Evolutionary conservation across 495 filamentous ascomycete species (phyloP).

Genomic region (Hypomontagnella submonticulosa): DNA sequence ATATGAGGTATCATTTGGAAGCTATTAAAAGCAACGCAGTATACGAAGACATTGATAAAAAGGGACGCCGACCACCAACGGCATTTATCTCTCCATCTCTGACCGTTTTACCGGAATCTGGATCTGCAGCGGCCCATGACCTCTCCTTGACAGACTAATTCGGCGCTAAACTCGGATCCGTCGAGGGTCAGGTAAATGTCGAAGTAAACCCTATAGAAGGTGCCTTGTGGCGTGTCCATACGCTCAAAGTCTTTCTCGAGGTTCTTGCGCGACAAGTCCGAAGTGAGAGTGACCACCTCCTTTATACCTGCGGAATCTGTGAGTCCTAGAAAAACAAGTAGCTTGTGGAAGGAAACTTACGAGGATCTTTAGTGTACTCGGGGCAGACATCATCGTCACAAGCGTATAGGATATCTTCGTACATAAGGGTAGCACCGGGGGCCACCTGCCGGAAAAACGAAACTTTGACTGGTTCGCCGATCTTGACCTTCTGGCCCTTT

Average conservation of each 20-base stretch:
- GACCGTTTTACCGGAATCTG: slow-evolving; percentile 71
- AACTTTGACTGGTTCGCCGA: slow-evolving; percentile 98
- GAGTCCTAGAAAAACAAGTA: slow-evolving; percentile 32
- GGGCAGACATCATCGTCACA: slow-evolving; percentile 98
- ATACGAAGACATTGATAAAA: slow-evolving; percentile 29
- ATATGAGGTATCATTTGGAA: slow-evolving; percentile 41
- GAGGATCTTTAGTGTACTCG: slow-evolving; percentile 98
- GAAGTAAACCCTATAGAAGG: slow-evolving; percentile 90
- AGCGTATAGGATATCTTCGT: slow-evolving; percentile 97
- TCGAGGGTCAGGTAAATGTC: slow-evolving; percentile 93
- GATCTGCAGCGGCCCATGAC: slow-evolving; percentile 97
- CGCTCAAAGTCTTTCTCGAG: slow-evolving; percentile 98
- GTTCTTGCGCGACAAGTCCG: slow-evolving; percentile 96
- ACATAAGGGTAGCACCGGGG: slow-evolving; percentile 97
- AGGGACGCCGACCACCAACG: slow-evolving; percentile 17
- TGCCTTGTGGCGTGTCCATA: slow-evolving; percentile 99
- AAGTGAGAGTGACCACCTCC: slow-evolving; percentile 97
- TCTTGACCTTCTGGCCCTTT: slow-evolving; percentile 98
- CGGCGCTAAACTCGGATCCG: slow-evolving; percentile 96
- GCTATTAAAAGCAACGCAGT: slow-evolving; percentile 36
- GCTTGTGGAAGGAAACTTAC: slow-evolving; percentile 69
- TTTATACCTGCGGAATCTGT: slow-evolving; percentile 81
- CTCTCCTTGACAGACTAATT: slow-evolving; percentile 97
- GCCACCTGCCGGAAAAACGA: slow-evolving; percentile 98
- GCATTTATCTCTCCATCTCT: slow-evolving; percentile 3